A percentile compares a stretch with the other conserved stretches of the same genome.
Evolutionary conservation across 1,284 basidiomycete species (phyloP).

Genomic region (Cryptococcus sp.): DNA sequence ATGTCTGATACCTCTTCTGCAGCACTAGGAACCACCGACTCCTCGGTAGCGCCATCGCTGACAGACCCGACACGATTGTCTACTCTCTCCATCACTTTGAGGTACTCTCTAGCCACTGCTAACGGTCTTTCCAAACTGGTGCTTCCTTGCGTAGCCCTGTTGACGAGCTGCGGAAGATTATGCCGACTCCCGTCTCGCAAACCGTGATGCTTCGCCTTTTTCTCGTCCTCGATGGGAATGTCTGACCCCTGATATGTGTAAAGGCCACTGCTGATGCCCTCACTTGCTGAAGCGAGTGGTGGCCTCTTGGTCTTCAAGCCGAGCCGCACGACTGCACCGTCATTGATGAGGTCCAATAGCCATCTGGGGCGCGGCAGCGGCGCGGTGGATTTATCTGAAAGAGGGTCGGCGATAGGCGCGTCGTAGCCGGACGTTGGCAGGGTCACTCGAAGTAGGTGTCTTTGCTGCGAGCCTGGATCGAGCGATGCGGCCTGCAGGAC

Average conservation of each 20-base stretch:
- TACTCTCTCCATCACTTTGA: slow-evolving; percentile 9
- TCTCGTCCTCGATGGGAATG: slow-evolving; percentile 68
- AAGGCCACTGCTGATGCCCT: slow-evolving; percentile 15
- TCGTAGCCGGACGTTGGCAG: slow-evolving; percentile 81
- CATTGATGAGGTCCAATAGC: slow-evolving; percentile 69
- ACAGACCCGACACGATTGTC: not conserved
- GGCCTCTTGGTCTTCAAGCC: slow-evolving; percentile 57
- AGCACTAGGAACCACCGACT: not conserved
- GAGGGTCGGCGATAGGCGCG: slow-evolving; percentile 72
- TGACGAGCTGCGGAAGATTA: slow-evolving; percentile 40
- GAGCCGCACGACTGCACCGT: slow-evolving; percentile 66
- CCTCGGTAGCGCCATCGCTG: not conserved
- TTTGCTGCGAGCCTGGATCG: slow-evolving; percentile 54
- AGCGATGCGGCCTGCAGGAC: slow-evolving; percentile 68
- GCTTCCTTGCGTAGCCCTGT: slow-evolving; percentile 10
- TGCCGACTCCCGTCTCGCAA: slow-evolving; percentile 14
- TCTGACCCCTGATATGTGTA: slow-evolving; percentile 62
- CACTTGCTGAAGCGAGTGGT: slow-evolving; percentile 6
- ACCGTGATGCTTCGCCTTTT: slow-evolving; percentile 60
- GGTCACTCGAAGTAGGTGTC: slow-evolving; percentile 72
- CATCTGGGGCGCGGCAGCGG: slow-evolving; percentile 72
- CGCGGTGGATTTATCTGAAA: slow-evolving; percentile 67
- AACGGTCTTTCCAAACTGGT: slow-evolving; percentile 34
- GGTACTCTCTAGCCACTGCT: slow-evolving; percentile 35
- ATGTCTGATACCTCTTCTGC: slow-evolving; percentile 1